phyloP scores from a whole-genome alignment of 2,329 filamentous ascomycete species.

The Cladosporium sp. region DNA sequence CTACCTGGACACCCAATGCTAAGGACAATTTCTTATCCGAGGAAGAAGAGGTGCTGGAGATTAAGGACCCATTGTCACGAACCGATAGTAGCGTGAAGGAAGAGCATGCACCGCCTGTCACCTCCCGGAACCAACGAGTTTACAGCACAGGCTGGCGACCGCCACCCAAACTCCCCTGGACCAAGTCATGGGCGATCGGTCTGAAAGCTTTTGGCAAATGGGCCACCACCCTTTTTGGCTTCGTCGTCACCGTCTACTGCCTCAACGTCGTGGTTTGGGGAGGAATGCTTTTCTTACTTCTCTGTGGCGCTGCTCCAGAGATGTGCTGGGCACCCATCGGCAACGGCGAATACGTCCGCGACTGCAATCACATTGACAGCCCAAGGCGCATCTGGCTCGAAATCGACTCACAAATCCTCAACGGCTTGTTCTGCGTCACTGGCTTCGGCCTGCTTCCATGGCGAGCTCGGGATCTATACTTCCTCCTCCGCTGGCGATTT shows the following conservation, averaged over 20 bases:
- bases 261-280: constrained; percentile 87
- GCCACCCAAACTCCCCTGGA: constrained; percentile 53
- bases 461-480: constrained; percentile 79
- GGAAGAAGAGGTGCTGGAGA: background rate
- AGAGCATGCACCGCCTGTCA: background rate
- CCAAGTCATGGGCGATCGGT: constrained; percentile 59
- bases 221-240: constrained; percentile 72
- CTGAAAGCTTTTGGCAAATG: constrained; percentile 69
- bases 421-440: constrained; percentile 82
- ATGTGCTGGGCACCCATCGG: constrained; percentile 63
- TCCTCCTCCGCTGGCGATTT: constrained; percentile 65
- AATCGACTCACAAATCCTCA: constrained; percentile 78
- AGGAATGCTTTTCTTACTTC: constrained; percentile 83
- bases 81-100: constrained; percentile 19
- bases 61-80: background rate
- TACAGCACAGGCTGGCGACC: constrained; percentile 43
- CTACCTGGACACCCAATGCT: background rate
- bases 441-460: constrained; percentile 82
- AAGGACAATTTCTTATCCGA: constrained; percentile 1
- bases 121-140: constrained; percentile 15
- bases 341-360: constrained; percentile 25
- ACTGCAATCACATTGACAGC: constrained; percentile 49
- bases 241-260: constrained; percentile 75
- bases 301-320: constrained; percentile 71
- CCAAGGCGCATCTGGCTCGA: constrained; percentile 84